A percentile compares a stretch with the other conserved stretches of the same genome.
phyloP scores from a whole-genome alignment of 2,329 filamentous ascomycete species.

The Fusarium subglutinans region DNA sequence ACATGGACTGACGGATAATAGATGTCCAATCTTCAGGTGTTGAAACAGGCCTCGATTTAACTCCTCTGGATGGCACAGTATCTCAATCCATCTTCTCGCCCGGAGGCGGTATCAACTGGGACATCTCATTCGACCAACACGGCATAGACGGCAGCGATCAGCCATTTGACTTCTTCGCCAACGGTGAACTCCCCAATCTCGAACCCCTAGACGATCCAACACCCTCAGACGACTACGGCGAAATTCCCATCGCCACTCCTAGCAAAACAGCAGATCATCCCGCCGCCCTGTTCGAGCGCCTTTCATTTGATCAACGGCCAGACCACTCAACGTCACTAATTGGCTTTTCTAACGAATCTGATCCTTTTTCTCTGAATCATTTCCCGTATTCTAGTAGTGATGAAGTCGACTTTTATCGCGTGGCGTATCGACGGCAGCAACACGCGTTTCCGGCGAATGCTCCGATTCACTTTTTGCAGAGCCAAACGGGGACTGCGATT shows the following conservation, averaged over 20 bases:
- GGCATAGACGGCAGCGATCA: neutral
- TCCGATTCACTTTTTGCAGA: neutral
- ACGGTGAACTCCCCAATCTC: neutral
- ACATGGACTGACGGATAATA: neutral
- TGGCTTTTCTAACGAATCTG: neutral
- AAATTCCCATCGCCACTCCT: neutral
- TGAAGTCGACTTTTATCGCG: slow-evolving; percentile 4
- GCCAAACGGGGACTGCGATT: neutral
- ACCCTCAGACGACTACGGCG: neutral
- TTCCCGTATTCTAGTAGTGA: neutral
- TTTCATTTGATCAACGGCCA: neutral
- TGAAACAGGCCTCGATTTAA: neutral
- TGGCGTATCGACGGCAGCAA: neutral
- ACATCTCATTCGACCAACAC: neutral
- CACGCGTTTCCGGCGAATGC: neutral
- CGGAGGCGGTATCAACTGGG: neutral
- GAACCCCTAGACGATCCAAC: neutral
- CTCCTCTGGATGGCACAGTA: neutral
- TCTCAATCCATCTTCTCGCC: neutral
- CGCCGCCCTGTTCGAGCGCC: neutral
- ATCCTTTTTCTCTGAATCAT: neutral
- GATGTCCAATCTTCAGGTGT: neutral
- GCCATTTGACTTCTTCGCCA: slow-evolving; percentile 1
- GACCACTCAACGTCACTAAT: neutral
- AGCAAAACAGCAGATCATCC: neutral